Evolutionary conservation across 306 rosid genomes (phyloP).

Genomic region (Rosa multiflora): DNA sequence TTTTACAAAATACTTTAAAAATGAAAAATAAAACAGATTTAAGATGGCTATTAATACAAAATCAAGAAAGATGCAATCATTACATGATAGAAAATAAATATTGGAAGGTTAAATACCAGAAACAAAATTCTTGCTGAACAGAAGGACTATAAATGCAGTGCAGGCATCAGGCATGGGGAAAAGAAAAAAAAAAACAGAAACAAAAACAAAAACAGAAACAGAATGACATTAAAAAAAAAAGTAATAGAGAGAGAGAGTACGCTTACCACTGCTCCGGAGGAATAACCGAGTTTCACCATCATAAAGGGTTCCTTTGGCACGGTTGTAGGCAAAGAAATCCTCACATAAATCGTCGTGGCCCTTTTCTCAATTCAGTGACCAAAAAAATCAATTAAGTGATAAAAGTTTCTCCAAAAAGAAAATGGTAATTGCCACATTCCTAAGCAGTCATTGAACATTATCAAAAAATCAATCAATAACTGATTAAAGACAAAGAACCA

Average conservation of each 20-base stretch:
- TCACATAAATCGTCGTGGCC: conserved; percentile 97
- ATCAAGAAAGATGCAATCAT: not conserved
- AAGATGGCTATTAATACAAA: not conserved
- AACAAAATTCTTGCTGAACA: not conserved
- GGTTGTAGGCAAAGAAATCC: conserved; percentile 84
- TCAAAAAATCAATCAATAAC: conserved; percentile 22
- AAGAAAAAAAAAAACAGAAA: not conserved
- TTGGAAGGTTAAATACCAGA: not conserved
- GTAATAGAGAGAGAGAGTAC: not conserved
- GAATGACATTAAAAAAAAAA: not conserved
- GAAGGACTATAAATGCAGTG: not conserved
- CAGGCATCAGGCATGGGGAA: not conserved
- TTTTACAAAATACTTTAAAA: not conserved
- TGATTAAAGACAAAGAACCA: conserved; percentile 16
- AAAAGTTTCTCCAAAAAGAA: conserved; percentile 12
- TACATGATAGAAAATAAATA: not conserved
- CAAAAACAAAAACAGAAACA: not conserved
- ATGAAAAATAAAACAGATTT: not conserved
- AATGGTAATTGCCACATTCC: not conserved
- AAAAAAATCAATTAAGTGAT: conserved; percentile 10
- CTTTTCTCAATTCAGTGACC: conserved; percentile 41
- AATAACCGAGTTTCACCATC: conserved; percentile 95
- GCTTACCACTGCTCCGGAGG: conserved; percentile 65
- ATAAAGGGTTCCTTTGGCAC: conserved; percentile 94
- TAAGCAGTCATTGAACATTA: conserved; percentile 7